phyloP scores from a whole-genome alignment of 2,329 filamentous ascomycete species.

The Ceratocystis huliohia region DNA sequence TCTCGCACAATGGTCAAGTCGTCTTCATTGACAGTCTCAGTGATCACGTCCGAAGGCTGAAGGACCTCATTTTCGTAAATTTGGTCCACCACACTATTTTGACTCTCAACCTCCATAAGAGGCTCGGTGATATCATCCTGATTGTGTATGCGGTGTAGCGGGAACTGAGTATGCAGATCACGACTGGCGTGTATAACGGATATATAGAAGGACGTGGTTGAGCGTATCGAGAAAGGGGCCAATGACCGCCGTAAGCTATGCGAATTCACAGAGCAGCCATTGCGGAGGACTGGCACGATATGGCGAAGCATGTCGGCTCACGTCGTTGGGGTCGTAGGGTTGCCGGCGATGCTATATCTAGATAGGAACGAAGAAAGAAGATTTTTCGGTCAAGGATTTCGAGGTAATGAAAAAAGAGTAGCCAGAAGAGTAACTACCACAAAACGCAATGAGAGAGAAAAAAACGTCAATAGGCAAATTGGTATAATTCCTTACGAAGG shows the following conservation, averaged over 20 bases:
- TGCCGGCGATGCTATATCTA: not conserved
- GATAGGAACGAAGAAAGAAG: no score
- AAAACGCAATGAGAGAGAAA: not conserved
- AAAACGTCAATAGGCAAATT: not conserved
- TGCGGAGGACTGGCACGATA: slow-evolving; percentile 20
- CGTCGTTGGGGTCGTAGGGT: not conserved
- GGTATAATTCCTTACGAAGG: not conserved
- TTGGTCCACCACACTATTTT: not conserved
- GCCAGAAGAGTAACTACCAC: not conserved
- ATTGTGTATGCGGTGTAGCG: slow-evolving; percentile 8
- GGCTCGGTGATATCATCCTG: slow-evolving; percentile 18
- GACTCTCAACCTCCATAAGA: not conserved
- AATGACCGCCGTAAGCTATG: not conserved
- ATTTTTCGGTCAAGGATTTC: not conserved
- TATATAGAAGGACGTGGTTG: not conserved
- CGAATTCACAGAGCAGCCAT: slow-evolving; percentile 7
- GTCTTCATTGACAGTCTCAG: not conserved
- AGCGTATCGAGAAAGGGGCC: not conserved
- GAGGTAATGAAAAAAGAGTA: not conserved
- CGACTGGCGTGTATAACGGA: slow-evolving; percentile 7
- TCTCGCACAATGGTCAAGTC: not conserved
- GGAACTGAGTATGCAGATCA: not conserved
- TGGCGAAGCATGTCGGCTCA: slow-evolving; percentile 19
- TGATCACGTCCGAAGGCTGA: not conserved
- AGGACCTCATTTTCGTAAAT: not conserved